Evolutionary conservation across 805 yeast species (phyloP).

Genomic region (Yarrowia sp.): DNA sequence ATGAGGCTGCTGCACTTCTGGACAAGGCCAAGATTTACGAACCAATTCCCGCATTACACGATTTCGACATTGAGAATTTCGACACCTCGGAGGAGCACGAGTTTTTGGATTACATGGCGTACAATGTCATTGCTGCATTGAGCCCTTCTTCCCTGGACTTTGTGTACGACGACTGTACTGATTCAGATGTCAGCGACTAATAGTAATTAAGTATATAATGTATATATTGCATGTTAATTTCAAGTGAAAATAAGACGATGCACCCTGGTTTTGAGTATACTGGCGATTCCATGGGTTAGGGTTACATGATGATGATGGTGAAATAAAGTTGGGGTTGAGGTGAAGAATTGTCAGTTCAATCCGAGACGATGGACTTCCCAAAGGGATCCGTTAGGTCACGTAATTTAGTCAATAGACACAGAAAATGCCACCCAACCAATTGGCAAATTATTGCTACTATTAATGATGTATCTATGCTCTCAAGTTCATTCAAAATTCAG

Average conservation of each 20-base stretch:
- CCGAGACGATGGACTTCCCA: background rate
- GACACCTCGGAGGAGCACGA: conserved; percentile 5
- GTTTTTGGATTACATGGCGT: conserved; percentile 16
- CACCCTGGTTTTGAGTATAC: too few species aligned
- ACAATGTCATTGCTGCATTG: conserved; percentile 15
- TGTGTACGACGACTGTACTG: conserved; percentile 16
- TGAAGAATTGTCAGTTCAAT: background rate
- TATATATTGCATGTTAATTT: conserved; percentile 16
- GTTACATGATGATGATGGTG: background rate
- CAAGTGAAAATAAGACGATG: too few species aligned
- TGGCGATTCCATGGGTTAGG: too few species aligned
- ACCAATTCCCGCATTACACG: conserved; percentile 27
- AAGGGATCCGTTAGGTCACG: background rate
- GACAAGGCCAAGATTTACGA: background rate
- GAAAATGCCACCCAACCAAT: too few species aligned
- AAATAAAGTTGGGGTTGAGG: background rate
- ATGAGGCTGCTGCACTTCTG: conserved; percentile 1
- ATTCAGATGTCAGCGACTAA: conserved; percentile 13
- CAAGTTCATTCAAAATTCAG: background rate
- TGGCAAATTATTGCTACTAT: too few species aligned
- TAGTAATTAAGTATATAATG: conserved; percentile 4
- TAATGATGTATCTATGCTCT: background rate
- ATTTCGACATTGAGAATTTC: conserved; percentile 28
- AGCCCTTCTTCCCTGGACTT: background rate
- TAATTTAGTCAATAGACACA: too few species aligned